Evolutionary conservation across 2,329 filamentous ascomycete genomes (phyloP).

Genomic region (Pyrenochaeta sp.): DNA sequence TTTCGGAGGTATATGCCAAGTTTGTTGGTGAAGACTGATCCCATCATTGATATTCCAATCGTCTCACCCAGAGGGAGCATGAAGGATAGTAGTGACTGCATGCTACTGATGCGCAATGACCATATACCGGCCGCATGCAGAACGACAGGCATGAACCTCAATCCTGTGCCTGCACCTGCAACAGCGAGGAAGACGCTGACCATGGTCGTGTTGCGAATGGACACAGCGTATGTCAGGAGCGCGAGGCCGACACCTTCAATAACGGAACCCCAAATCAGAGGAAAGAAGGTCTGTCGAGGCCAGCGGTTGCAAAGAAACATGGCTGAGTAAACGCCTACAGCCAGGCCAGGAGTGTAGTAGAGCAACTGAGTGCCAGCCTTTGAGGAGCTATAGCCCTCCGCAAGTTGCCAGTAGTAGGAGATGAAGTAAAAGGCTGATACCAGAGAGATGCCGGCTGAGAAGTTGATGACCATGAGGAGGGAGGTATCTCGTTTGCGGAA

Average conservation of each 20-base stretch:
- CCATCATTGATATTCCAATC: constrained; percentile 71
- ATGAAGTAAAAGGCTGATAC: constrained; percentile 72
- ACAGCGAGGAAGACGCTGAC: constrained; percentile 73
- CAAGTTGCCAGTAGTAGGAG: constrained; percentile 71
- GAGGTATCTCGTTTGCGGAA: constrained; percentile 65
- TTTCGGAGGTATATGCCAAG: constrained; percentile 32
- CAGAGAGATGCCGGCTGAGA: constrained; percentile 63
- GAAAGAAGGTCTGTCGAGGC: constrained; percentile 68
- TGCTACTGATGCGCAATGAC: constrained; percentile 63
- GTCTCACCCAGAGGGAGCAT: constrained; percentile 70
- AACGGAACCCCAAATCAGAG: constrained; percentile 57
- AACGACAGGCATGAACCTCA: constrained; percentile 70
- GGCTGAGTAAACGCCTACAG: constrained; percentile 64
- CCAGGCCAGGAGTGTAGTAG: constrained; percentile 70
- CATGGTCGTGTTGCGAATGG: constrained; percentile 55
- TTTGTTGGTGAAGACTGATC: constrained; percentile 72
- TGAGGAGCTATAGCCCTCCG: constrained; percentile 60
- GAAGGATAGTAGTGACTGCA: constrained; percentile 67
- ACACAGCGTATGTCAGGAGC: constrained; percentile 65
- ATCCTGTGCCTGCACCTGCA: constrained; percentile 67
- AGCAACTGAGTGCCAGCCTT: constrained; percentile 59
- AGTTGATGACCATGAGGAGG: constrained; percentile 69
- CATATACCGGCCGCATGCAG: constrained; percentile 71
- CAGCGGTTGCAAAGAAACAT: constrained; percentile 67
- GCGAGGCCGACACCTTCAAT: constrained; percentile 66